Evolutionary conservation across 768 basidiomycete species (phyloP).

Genomic region (Psilocybe sp.): DNA sequence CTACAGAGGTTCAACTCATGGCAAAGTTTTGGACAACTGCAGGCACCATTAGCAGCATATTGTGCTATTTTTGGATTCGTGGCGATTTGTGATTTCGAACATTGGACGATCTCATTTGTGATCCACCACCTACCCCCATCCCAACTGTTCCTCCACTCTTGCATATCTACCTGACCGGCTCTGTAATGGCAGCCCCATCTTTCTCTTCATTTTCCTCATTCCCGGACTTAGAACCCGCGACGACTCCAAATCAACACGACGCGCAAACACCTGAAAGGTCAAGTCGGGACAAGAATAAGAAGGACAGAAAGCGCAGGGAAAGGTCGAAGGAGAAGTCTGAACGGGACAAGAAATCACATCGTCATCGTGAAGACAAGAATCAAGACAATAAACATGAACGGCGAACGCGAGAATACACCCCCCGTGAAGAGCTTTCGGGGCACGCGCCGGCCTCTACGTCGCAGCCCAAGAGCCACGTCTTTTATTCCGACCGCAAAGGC

Average conservation of each 20-base stretch:
- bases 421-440: constrained; percentile 12
- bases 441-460: constrained; percentile 19
- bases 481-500: constrained; percentile 66
- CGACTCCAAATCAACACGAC: constrained; percentile 12
- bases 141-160: too few relatives aligned
- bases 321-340: constrained; percentile 20
- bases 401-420: constrained; percentile 23
- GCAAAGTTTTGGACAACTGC: too few relatives aligned
- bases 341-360: constrained; percentile 12
- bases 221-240: constrained; percentile 42
- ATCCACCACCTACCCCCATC: background rate
- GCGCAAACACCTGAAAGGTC: constrained; percentile 1
- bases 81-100: too few relatives aligned
- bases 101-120: background rate
- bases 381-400: constrained; percentile 23
- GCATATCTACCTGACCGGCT: background rate
- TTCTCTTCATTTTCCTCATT: constrained; percentile 54
- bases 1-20: too few relatives aligned
- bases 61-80: too few relatives aligned
- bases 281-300: constrained; percentile 6
- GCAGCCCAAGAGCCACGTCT: constrained; percentile 29
- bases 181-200: constrained; percentile 1
- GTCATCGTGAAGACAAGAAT: constrained; percentile 22
- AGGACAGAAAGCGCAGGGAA: constrained; percentile 6
- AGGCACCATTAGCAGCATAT: too few relatives aligned